A percentile compares a stretch with the other conserved stretches of the same genome.
Evolutionary conservation across 2,329 filamentous ascomycete genomes (phyloP).

Genomic region (Beauveria rudraprayagi): DNA sequence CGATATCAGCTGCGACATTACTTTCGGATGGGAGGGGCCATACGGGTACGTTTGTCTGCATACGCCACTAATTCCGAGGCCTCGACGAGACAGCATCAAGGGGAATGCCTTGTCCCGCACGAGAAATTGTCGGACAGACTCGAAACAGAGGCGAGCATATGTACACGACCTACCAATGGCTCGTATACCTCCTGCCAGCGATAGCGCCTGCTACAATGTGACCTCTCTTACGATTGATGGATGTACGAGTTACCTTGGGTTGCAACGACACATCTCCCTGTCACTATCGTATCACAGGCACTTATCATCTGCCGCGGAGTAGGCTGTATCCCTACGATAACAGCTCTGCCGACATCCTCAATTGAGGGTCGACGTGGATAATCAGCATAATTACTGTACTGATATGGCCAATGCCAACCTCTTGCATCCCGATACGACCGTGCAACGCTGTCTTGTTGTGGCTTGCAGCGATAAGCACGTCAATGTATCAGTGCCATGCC

Average conservation of each 20-base stretch:
- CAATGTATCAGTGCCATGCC: neutral
- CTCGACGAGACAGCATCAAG: neutral
- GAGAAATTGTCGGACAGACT: slow-evolving; percentile 3
- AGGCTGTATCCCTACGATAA: neutral
- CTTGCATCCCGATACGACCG: neutral
- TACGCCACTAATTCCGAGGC: neutral
- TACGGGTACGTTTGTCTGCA: slow-evolving; percentile 3
- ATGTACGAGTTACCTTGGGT: neutral
- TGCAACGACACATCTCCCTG: neutral
- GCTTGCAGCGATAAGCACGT: slow-evolving; percentile 5
- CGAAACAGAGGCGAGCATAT: neutral
- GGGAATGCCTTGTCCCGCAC: neutral
- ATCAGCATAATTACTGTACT: neutral
- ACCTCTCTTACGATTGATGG: neutral
- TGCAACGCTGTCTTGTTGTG: neutral
- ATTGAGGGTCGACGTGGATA: neutral
- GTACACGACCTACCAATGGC: neutral
- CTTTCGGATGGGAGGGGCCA: slow-evolving; percentile 1
- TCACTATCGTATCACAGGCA: neutral
- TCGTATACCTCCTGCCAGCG: neutral
- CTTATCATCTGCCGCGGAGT: neutral
- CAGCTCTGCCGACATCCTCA: neutral
- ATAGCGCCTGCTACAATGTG: neutral
- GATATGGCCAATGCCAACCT: neutral
- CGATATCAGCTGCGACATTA: neutral